Conservation (phyloP, 768 basidiomycete species). For the Kwoniella mangroviensis region DNA sequence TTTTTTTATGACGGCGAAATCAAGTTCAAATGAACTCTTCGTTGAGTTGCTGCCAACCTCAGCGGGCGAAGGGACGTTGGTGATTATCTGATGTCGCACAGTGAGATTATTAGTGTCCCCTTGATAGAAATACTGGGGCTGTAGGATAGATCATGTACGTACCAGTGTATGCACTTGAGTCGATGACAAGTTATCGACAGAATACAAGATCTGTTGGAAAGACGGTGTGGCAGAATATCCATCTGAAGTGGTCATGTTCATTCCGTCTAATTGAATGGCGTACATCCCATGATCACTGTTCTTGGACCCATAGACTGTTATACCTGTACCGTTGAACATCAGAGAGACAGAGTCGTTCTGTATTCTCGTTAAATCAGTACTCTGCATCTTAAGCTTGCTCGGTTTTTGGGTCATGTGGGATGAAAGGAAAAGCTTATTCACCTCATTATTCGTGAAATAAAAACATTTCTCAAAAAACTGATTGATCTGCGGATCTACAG, state of each 20-base stretch:
- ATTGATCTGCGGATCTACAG: constrained; percentile 2
- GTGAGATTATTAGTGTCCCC: too few relatives aligned
- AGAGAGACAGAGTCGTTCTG: constrained; percentile 30
- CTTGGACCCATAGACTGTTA: constrained; percentile 32
- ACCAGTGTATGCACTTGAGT: constrained; percentile 25
- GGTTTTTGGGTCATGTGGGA: too few relatives aligned
- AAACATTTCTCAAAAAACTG: constrained; percentile 18
- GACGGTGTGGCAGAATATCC: background rate
- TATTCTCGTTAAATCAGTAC: too few relatives aligned
- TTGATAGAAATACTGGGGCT: too few relatives aligned
- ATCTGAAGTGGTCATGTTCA: constrained; percentile 1
- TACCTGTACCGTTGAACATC: constrained; percentile 34
- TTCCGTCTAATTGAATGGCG: constrained; percentile 22
- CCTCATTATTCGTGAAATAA: constrained; percentile 13
- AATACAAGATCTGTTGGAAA: constrained; percentile 18
- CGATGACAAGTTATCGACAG: constrained; percentile 2
- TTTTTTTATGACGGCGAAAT: background rate
- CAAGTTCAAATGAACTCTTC: background rate
- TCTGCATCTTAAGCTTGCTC: too few relatives aligned
- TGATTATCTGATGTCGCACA: too few relatives aligned
- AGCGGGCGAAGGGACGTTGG: background rate
- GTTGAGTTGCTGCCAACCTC: background rate
- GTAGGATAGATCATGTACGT: background rate
- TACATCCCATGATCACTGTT: constrained; percentile 30
- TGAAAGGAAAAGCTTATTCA: too few relatives aligned